Conservation (phyloP, 176 grass and related monocot genomes). For the maize (Zea mays) region DNA sequence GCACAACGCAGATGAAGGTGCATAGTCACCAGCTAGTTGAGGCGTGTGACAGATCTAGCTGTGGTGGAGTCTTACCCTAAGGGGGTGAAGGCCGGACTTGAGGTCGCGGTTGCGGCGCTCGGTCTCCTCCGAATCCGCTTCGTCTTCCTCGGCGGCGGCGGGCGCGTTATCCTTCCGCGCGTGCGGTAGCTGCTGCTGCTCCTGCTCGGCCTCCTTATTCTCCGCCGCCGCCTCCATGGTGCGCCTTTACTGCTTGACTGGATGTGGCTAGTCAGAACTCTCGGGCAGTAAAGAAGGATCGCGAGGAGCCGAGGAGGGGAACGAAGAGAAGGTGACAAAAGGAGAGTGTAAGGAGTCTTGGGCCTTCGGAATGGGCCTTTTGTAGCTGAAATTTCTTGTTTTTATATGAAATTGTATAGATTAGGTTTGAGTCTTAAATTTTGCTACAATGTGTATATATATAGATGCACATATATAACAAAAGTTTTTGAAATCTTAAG, state of each 20-base stretch:
- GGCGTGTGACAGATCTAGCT: conserved; percentile 34
- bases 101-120: conserved; percentile 79
- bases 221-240: conserved; percentile 39
- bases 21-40: background rate
- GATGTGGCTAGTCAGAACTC: conserved; percentile 22
- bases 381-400: background rate
- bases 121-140: conserved; percentile 52
- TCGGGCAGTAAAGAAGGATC: background rate
- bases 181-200: conserved; percentile 43
- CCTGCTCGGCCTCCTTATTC: conserved; percentile 47
- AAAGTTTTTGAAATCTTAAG: too few species aligned
- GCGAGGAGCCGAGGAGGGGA: background rate
- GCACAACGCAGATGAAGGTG: background rate
- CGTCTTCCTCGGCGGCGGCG: conserved; percentile 36
- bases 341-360: background rate
- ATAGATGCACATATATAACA: too few species aligned
- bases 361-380: background rate
- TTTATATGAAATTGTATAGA: background rate
- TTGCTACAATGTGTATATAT: too few species aligned
- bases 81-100: conserved; percentile 81
- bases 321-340: background rate
- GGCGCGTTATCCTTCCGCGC: conserved; percentile 26
- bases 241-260: conserved; percentile 12
- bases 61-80: conserved; percentile 61
- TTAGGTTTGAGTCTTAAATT: too few species aligned